Percentiles rank a stretch among this genome's conserved stretches.
Conservation (phyloP, 2,329 filamentous ascomycete species). For the Epicoccum sorghinum region DNA sequence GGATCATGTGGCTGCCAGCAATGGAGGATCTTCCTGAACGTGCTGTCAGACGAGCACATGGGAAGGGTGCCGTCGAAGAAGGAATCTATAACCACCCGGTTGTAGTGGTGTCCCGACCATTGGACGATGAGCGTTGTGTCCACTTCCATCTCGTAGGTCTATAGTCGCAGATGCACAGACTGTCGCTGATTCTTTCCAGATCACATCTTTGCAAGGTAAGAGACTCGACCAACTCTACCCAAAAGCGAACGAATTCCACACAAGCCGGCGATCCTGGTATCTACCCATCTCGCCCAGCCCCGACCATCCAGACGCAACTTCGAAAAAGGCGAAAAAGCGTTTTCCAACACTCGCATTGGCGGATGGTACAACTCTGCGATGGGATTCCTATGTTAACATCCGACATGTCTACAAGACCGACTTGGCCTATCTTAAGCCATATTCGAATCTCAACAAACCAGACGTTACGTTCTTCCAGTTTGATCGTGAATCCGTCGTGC, state of each 20-base stretch:
- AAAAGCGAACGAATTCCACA: constrained; percentile 42
- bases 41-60: constrained; percentile 36
- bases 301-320: constrained; percentile 39
- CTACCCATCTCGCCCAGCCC: constrained; percentile 42
- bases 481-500: constrained; percentile 33
- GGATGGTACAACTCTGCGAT: constrained; percentile 30
- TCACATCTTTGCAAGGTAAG: constrained; percentile 44
- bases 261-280: constrained; percentile 40
- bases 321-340: constrained; percentile 40
- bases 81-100: constrained; percentile 44
- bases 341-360: constrained; percentile 38
- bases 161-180: not conserved
- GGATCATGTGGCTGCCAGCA: constrained; percentile 42
- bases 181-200: constrained; percentile 29
- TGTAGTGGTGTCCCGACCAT: constrained; percentile 41
- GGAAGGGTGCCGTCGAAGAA: constrained; percentile 41
- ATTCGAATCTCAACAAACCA: constrained; percentile 34
- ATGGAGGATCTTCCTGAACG: constrained; percentile 33
- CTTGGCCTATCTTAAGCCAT: constrained; percentile 33
- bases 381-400: constrained; percentile 45
- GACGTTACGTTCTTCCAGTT: constrained; percentile 24
- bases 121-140: constrained; percentile 28
- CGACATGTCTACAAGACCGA: constrained; percentile 44
- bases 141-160: constrained; percentile 45
- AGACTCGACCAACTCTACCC: constrained; percentile 40